Conservation (phyloP, 106 monocot species). For the Ottelia alismoides region DNA sequence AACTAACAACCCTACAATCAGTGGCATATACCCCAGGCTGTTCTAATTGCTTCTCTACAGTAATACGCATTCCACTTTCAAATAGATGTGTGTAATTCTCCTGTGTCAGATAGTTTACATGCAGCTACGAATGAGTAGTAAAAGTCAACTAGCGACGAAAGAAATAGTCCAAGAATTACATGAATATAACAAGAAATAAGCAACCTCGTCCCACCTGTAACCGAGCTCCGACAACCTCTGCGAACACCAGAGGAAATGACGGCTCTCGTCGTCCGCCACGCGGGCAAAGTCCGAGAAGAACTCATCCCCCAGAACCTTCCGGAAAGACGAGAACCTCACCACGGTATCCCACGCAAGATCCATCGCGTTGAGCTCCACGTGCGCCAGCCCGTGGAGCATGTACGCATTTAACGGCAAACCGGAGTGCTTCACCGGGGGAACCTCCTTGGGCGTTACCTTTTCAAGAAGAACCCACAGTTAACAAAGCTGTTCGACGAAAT, state of each 20-base stretch:
- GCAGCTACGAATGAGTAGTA: no score
- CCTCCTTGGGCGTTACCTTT: no score
- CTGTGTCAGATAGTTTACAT: no score
- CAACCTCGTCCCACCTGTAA: no score
- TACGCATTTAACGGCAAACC: conserved; percentile 74
- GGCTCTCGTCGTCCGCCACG: conserved; percentile 81
- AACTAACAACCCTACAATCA: no score
- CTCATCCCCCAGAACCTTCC: conserved; percentile 42
- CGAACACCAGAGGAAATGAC: conserved; percentile 74
- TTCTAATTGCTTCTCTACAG: no score
- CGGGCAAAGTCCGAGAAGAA: conserved; percentile 74
- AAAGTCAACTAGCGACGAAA: no score
- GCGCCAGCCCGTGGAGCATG: conserved; percentile 77
- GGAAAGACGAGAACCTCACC: conserved; percentile 41
- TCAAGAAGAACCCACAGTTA: not conserved
- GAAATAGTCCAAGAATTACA: no score
- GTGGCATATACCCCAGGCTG: no score
- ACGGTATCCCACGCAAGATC: conserved; percentile 89
- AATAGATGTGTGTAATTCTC: no score
- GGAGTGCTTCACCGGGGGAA: conserved; percentile 43
- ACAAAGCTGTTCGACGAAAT: conserved; percentile 25
- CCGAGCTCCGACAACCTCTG: conserved; percentile 77
- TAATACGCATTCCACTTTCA: no score
- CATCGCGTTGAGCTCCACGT: conserved; percentile 86
- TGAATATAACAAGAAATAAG: no score